Base-by-base conservation (phyloP, 2,329 filamentous ascomycete species). In the Esteya vermicola region DNA sequence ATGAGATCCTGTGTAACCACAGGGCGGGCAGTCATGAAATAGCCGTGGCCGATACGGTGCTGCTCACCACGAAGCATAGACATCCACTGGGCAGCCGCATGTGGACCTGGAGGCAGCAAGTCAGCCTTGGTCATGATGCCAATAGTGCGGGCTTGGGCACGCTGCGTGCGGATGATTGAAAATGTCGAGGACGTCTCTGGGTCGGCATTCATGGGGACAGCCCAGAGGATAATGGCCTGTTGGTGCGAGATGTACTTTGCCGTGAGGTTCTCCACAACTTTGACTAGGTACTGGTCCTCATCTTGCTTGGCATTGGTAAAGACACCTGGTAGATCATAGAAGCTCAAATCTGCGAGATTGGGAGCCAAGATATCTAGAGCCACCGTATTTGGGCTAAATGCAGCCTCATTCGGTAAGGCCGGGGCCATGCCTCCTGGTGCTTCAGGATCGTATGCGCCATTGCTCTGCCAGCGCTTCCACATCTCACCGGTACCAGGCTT, bases 71-170 rank as follows among this genome's bases (percentile, higher is more conserved):
- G 61, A 5, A 93, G 64, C 41, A 86, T 78, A 0, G 68, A 60
- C 0, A 72, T 53, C 70, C 81, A 84, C 41, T 78, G 75, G 0
- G 57, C 48, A 0, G 41, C 14, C 0, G 64, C 59, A 1, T 72
- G 60, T 2, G 67, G 63, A 0, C 67, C 66, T 0, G 59, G 53
- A 0, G 75, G 69, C 0, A 86, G 58, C 0, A 81, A 68, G 45
- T 94, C 88, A 0, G 86, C 85, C 51, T 93, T 94, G 0, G 86
- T 94, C 14, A 94, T 66, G 0, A 93, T 81, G 0, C 84, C 84
- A 39, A 83, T 66, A 1, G 78, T 82, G 2, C 79, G 66, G 4
- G 63, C 46, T 3, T 70, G 63, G 0, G 79, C 80, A 2, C 63
- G 63, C 2, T 72, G 59, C 32, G 67, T 55, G 23, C 72, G 58